Evolutionary conservation across 2,329 filamentous ascomycete species (phyloP).

Genomic region (Paecilomyces dactylethromorphus): DNA sequence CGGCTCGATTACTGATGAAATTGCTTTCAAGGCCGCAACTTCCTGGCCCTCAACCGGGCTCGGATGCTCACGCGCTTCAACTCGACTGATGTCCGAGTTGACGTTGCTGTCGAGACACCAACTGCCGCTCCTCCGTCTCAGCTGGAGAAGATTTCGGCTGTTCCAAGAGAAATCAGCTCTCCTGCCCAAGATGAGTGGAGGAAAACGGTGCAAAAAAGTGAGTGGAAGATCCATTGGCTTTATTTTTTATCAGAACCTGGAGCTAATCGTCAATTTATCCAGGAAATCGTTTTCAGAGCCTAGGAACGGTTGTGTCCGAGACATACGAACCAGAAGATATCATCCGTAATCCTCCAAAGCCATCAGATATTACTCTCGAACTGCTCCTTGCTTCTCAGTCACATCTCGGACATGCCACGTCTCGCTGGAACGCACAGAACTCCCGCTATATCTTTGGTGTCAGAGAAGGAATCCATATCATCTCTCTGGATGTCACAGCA

Average conservation of each 20-base stretch:
- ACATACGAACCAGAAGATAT: slow-evolving; percentile 27
- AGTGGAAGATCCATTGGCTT: slow-evolving; percentile 5
- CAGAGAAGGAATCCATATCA: slow-evolving; percentile 83
- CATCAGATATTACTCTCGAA: slow-evolving; percentile 81
- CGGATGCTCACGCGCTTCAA: slow-evolving; percentile 26
- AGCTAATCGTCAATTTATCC: not conserved
- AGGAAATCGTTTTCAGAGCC: slow-evolving; percentile 25
- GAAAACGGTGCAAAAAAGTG: slow-evolving; percentile 16
- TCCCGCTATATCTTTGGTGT: slow-evolving; percentile 90
- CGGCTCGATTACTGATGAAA: slow-evolving; percentile 9
- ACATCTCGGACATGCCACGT: slow-evolving; percentile 85
- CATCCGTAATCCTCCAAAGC: slow-evolving; percentile 64
- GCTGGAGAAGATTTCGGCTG: slow-evolving; percentile 8
- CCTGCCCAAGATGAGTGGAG: slow-evolving; percentile 9
- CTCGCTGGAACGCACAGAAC: slow-evolving; percentile 91
- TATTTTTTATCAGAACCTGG: not conserved
- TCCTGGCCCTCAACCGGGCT: slow-evolving; percentile 25
- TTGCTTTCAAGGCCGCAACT: slow-evolving; percentile 26
- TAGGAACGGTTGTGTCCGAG: slow-evolving; percentile 22
- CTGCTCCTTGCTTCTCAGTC: slow-evolving; percentile 80
- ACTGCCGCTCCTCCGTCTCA: slow-evolving; percentile 6
- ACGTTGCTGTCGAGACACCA: slow-evolving; percentile 16
- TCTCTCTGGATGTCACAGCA: slow-evolving; percentile 81
- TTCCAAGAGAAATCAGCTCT: slow-evolving; percentile 3
- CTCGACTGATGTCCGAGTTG: slow-evolving; percentile 22